phyloP scores from a whole-genome alignment of 2,329 filamentous ascomycete genomes.

The Aspergillus cejpii region DNA sequence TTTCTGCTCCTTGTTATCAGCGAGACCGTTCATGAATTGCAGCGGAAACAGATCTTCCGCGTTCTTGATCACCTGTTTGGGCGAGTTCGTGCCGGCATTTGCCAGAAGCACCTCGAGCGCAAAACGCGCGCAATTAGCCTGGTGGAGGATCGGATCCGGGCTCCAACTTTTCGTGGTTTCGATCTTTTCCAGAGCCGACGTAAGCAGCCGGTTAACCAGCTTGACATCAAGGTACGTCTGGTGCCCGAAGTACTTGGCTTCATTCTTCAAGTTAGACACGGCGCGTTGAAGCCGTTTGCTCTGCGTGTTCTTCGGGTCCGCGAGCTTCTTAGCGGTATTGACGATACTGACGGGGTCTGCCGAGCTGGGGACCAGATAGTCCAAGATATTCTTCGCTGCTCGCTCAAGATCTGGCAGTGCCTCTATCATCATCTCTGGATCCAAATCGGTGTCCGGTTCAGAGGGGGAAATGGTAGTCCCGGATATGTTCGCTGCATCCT shows the following conservation, averaged over 20 bases:
- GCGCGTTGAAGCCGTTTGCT: constrained; percentile 24
- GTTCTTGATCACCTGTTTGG: constrained; percentile 20
- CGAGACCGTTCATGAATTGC: constrained; percentile 32
- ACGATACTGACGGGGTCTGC: constrained; percentile 23
- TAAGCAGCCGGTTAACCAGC: constrained; percentile 27
- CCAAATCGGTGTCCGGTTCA: constrained; percentile 28
- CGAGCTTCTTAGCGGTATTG: constrained; percentile 26
- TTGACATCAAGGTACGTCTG: constrained; percentile 34
- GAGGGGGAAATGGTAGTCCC: constrained; percentile 30
- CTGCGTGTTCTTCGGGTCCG: constrained; percentile 24
- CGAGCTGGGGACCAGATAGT: constrained; percentile 30
- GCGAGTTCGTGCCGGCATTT: constrained; percentile 15
- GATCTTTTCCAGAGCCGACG: constrained; percentile 18
- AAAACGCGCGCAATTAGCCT: constrained; percentile 40
- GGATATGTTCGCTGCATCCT: constrained; percentile 30
- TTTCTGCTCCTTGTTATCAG: constrained; percentile 6
- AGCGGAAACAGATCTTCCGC: constrained; percentile 32
- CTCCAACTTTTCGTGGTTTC: constrained; percentile 23
- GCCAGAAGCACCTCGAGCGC: constrained; percentile 37
- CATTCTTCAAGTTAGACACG: constrained; percentile 19
- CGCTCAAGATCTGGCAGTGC: constrained; percentile 35
- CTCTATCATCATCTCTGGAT: constrained; percentile 35
- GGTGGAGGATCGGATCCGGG: constrained; percentile 36
- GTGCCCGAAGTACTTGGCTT: constrained; percentile 24
- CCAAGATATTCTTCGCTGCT: constrained; percentile 30